These are phyloP conservation scores for Xylaria polymorpha DNA, from an alignment of 2,329 filamentous ascomycete genomes.

Conservation along the genomic window DNA sequence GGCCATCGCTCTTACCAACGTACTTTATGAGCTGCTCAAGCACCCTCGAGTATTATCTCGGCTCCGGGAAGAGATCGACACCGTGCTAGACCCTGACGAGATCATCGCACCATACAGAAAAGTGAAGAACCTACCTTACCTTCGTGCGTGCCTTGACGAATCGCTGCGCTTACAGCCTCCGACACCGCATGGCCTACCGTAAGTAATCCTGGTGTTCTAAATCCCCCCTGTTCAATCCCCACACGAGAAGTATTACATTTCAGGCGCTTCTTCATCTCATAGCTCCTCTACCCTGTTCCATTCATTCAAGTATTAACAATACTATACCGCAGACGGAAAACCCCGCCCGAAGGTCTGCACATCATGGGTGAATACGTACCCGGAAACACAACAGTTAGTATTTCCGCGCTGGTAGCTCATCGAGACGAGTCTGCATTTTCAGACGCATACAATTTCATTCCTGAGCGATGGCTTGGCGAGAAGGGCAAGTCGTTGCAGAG, in stretches of 20 bases:
- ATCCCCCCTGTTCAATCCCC: not conserved
- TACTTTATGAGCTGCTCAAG: constrained; percentile 24
- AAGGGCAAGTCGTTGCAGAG: constrained; percentile 22
- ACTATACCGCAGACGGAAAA: not conserved
- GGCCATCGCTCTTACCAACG: constrained; percentile 19
- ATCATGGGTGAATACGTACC: constrained; percentile 25
- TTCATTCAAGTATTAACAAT: not conserved
- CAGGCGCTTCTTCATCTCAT: not conserved
- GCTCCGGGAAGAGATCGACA: constrained; percentile 19
- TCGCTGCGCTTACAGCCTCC: constrained; percentile 24
- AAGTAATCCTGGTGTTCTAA: not conserved
- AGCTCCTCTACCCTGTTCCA: no score
- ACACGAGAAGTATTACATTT: not conserved
- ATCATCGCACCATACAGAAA: constrained; percentile 19
- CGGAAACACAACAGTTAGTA: constrained; percentile 20
- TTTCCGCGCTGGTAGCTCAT: constrained; percentile 22
- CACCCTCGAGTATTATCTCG: constrained; percentile 13
- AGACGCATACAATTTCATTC: constrained; percentile 16
- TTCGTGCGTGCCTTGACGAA: constrained; percentile 19
- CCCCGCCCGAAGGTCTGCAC: constrained; percentile 11
- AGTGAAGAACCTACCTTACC: constrained; percentile 23
- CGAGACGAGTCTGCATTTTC: constrained; percentile 17
- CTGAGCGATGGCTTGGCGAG: constrained; percentile 23
- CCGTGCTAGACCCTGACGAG: constrained; percentile 9
- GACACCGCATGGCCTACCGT: constrained; percentile 21